Percentiles rank a stretch among this genome's conserved stretches.
Conservation (phyloP, 192 early-diverging fungal genomes). For the Coemansia sp. region DNA sequence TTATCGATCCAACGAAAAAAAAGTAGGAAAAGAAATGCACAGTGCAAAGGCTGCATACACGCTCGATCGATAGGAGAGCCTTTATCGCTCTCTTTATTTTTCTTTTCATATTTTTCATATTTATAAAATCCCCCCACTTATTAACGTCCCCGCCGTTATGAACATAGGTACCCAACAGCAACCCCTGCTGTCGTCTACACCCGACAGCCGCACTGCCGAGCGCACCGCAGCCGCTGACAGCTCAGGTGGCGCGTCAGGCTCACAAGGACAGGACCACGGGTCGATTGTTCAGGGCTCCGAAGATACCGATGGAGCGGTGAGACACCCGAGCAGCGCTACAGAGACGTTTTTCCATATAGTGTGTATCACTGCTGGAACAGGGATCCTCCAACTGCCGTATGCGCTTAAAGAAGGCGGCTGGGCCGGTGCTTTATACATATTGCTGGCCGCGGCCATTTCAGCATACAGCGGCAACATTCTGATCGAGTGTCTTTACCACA, state of each 20-base stretch:
- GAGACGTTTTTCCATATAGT: slow-evolving; percentile 55
- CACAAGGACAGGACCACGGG: not conserved
- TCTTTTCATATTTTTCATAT: not conserved
- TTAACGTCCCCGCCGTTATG: not conserved
- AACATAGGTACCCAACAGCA: not conserved
- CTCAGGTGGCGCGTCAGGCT: not conserved
- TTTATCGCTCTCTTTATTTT: not conserved
- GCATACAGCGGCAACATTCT: slow-evolving; percentile 72
- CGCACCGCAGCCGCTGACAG: too few species aligned
- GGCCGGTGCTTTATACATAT: slow-evolving; percentile 68
- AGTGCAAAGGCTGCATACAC: too few species aligned
- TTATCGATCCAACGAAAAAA: not conserved
- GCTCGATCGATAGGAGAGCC: not conserved
- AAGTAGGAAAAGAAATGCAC: too few species aligned
- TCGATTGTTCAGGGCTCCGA: not conserved
- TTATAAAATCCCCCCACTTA: not conserved
- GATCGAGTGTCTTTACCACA: slow-evolving; percentile 72
- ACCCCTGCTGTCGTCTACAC: not conserved
- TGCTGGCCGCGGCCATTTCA: slow-evolving; percentile 69
- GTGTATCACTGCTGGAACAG: slow-evolving; percentile 79
- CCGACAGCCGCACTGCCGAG: not conserved
- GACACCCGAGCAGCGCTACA: slow-evolving; percentile 25
- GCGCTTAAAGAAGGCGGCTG: slow-evolving; percentile 76
- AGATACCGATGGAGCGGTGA: not conserved
- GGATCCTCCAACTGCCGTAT: slow-evolving; percentile 81